Evolutionary conservation across 371 early-diverging fungal species (phyloP), one percentile per base, ranked within the genome.

Genomic region (Haplosporangium sp.): DNA sequence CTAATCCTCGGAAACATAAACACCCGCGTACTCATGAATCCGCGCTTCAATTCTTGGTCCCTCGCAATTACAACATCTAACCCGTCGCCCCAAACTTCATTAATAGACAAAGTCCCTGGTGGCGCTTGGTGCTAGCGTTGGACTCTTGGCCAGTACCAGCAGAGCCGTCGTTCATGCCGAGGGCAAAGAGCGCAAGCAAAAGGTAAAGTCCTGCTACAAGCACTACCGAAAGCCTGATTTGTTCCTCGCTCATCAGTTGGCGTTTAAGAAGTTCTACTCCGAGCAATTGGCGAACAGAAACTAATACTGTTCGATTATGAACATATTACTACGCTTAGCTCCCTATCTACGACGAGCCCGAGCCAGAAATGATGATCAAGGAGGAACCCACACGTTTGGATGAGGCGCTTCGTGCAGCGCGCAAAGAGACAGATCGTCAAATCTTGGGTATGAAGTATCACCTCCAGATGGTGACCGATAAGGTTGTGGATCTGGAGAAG

Each of bases 371-470:
- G 77, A 59, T 76, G 18, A 23, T 76, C 62, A 76, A 76, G 64
- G 77, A 76, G 53, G 77, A 76, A 23, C 77, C 77, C 42, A 76
- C 77, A 3, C 77, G 77, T 51, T 43, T 76, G 67, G 77, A 76
- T 51, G 77, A 76, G 47, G 77, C 67, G 12, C 62, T 76, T 37
- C 70, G 71, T 38, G 67, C 59, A 13, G 77, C 71, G 7, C 77
- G 77, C 67, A 62, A 76, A 59, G 77, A 76, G 67, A 76, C 77
- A 21, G 77, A 76, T 57, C 77, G 77, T 43, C 77, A 76, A 59
- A 66, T 76, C 56, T 53, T 71, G 59, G 71, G 71, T 50, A 71
- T 76, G 77, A 76, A 76, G 67, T 55, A 62, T 54, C 77, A 76
- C 37, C 60, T 76, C 46, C 71, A 76, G 63, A 62, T 69, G 67